Percentiles rank a stretch among this genome's conserved stretches.
Evolutionary conservation across 495 filamentous ascomycete genomes (phyloP).

Genomic region (Podospora fimiseda): DNA sequence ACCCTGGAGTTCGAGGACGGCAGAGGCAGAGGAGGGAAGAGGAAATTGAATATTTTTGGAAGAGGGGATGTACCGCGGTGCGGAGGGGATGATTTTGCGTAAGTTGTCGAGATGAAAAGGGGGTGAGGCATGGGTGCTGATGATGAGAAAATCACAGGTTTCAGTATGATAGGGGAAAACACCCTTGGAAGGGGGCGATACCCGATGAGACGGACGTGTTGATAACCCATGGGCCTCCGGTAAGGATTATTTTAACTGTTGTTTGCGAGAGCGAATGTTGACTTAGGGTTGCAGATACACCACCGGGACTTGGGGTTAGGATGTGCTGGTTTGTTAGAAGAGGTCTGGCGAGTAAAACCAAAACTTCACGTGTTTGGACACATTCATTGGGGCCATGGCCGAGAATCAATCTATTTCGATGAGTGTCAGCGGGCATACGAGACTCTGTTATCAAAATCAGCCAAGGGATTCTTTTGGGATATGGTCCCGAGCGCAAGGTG

Average conservation of each 20-base stretch:
- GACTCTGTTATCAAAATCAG: conserved; percentile 47
- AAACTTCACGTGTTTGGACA: conserved; percentile 85
- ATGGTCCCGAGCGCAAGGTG: conserved; percentile 44
- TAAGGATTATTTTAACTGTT: conserved; percentile 16
- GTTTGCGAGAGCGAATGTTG: too few species aligned
- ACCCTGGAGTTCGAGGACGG: conserved; percentile 46
- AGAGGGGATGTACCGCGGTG: conserved; percentile 45
- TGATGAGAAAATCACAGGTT: conserved; percentile 29
- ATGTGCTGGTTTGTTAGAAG: conserved; percentile 65
- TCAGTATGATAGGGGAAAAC: conserved; percentile 36
- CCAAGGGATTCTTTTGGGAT: conserved; percentile 46
- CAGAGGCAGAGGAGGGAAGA: conserved; percentile 20
- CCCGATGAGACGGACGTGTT: conserved; percentile 74
- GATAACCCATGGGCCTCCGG: conserved; percentile 67
- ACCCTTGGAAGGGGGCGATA: conserved; percentile 48
- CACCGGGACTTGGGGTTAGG: conserved; percentile 76
- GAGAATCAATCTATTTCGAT: conserved; percentile 70
- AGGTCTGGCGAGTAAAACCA: conserved; percentile 74
- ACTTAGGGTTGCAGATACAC: conserved; percentile 37
- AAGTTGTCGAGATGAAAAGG: conserved; percentile 1
- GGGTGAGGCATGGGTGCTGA: not conserved
- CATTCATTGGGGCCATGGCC: conserved; percentile 64
- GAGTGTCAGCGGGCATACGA: conserved; percentile 68
- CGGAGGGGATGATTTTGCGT: conserved; percentile 15
- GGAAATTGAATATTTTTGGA: conserved; percentile 47